Evolutionary conservation across 345 rosid genomes (phyloP), one percentile per base, ranked within the genome.

Genomic region (Dovyalis caffra): DNA sequence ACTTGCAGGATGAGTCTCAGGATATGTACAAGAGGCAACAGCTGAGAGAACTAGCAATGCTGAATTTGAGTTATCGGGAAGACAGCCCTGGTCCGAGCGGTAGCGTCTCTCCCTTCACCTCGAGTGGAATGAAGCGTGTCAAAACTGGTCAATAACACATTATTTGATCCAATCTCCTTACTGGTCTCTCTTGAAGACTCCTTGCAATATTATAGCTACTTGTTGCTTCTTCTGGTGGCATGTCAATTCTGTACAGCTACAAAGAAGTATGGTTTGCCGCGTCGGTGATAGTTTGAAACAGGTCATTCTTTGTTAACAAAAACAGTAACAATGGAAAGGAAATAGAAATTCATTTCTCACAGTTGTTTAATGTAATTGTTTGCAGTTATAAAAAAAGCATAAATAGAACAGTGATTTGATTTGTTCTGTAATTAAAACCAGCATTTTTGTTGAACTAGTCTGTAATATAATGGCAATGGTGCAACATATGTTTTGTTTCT

Each of bases 1-100:
- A 51, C 2, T 34, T 69, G 83, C 87, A 95, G 99, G 99, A 92
- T 35, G 98, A 95, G 80, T 88, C 97, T 0, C 94, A 95, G 67
- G 99, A 95, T 78, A 86, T 77, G 81, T 88, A 90, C 57, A 92
- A 92, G 89, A 91, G 97, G 85, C 97, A 95, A 79, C 99, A 95
- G 81, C 56, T 95, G 81, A 88, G 95, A 63, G 97, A 95, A 81
- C 85, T 95, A 15, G 99, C 99, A 1, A 68, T 95, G 88, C 66
- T 95, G 74, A 95, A 95, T 67, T 90, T 94, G 21, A 95, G 84
- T 79, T 81, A 86, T 79, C 86, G 97, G 82, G 99, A 95, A 85
- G 97, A 95, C 43, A 91, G 97, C 71, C 94, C 99, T 2, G 90
- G 92, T 29, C 95, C 95, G 0, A 91, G 95, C 20, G 94, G 97